Evolutionary conservation across 2,329 filamentous ascomycete genomes (phyloP).

Genomic region (Phaeoacremonium minimum): DNA sequence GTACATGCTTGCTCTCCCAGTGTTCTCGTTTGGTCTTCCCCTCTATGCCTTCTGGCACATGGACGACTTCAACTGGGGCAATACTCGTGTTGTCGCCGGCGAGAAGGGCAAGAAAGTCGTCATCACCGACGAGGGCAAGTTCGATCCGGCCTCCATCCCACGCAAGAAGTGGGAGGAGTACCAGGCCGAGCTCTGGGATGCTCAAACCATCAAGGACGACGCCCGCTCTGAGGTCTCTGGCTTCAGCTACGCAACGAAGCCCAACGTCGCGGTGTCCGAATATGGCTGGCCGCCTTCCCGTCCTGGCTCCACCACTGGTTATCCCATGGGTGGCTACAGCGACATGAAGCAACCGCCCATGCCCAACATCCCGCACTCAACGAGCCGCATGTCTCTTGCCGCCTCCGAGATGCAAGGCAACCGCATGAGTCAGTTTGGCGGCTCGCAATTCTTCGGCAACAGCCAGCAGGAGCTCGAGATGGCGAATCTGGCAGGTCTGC

Average conservation of each 20-base stretch:
- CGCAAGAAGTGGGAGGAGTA: conserved; percentile 99
- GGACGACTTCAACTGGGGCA: conserved; percentile 99
- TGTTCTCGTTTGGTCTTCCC: conserved; percentile 87
- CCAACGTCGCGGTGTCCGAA: conserved; percentile 54
- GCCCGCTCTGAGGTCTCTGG: conserved; percentile 85
- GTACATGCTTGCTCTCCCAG: conserved; percentile 84
- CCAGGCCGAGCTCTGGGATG: conserved; percentile 95
- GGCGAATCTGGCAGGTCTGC: conserved; percentile 69
- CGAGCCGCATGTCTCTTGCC: conserved; percentile 72
- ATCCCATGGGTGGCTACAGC: conserved; percentile 45
- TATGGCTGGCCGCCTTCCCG: conserved; percentile 61
- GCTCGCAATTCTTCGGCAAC: conserved; percentile 52
- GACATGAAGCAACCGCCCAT: conserved; percentile 27
- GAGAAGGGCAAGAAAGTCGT: conserved; percentile 90
- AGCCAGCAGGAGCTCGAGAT: conserved; percentile 67
- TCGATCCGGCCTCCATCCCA: conserved; percentile 87
- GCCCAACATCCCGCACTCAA: conserved; percentile 49
- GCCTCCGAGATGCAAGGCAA: conserved; percentile 62
- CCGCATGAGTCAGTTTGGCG: conserved; percentile 58
- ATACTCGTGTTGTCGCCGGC: conserved; percentile 93
- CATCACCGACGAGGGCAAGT: conserved; percentile 95
- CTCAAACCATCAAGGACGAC: conserved; percentile 79
- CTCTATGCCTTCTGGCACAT: conserved; percentile 98
- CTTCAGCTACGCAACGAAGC: conserved; percentile 90
- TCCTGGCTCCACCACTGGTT: conserved; percentile 49